Percentiles rank a stretch among this genome's conserved stretches.
Conservation (phyloP, 2,329 filamentous ascomycete species). For the Alternaria sp. region DNA sequence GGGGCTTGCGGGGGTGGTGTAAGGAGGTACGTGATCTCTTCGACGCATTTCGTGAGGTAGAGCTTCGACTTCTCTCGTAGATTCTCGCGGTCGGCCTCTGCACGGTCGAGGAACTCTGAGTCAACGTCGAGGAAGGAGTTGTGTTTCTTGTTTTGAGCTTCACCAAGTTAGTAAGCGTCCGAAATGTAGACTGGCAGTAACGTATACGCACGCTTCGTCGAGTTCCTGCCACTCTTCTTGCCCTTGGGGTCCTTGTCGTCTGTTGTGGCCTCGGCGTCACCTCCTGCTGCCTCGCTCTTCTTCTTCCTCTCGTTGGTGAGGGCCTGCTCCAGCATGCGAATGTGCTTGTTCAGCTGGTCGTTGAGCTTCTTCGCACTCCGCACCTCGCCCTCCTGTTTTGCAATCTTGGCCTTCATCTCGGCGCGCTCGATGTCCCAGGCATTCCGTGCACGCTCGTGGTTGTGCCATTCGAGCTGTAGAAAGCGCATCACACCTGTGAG, state of each 20-base stretch:
- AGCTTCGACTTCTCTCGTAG: slow-evolving; percentile 68
- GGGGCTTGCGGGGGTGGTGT: slow-evolving; percentile 68
- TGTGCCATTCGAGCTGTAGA: slow-evolving; percentile 98
- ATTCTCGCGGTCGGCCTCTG: slow-evolving; percentile 62
- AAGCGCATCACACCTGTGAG: slow-evolving; percentile 93
- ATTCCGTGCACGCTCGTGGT: slow-evolving; percentile 95
- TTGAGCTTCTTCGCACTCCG: slow-evolving; percentile 87
- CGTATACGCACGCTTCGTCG: slow-evolving; percentile 34
- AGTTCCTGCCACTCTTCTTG: slow-evolving; percentile 38
- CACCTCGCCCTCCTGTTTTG: slow-evolving; percentile 87
- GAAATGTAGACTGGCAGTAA: neutral
- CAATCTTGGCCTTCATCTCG: slow-evolving; percentile 98
- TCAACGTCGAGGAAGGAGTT: slow-evolving; percentile 60
- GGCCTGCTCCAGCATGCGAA: slow-evolving; percentile 86
- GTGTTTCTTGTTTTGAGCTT: slow-evolving; percentile 56
- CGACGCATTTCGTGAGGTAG: slow-evolving; percentile 69
- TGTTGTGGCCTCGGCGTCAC: slow-evolving; percentile 57
- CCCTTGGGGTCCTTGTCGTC: slow-evolving; percentile 46
- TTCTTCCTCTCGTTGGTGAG: slow-evolving; percentile 82
- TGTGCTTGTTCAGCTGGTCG: slow-evolving; percentile 87
- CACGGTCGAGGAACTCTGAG: slow-evolving; percentile 49
- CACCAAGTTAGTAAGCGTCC: slow-evolving; percentile 24
- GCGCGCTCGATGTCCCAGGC: slow-evolving; percentile 99
- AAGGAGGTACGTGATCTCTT: slow-evolving; percentile 72
- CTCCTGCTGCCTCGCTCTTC: slow-evolving; percentile 59